Evolutionary conservation across 306 rosid genomes (phyloP).

Genomic region (Abrus pulchellus): DNA sequence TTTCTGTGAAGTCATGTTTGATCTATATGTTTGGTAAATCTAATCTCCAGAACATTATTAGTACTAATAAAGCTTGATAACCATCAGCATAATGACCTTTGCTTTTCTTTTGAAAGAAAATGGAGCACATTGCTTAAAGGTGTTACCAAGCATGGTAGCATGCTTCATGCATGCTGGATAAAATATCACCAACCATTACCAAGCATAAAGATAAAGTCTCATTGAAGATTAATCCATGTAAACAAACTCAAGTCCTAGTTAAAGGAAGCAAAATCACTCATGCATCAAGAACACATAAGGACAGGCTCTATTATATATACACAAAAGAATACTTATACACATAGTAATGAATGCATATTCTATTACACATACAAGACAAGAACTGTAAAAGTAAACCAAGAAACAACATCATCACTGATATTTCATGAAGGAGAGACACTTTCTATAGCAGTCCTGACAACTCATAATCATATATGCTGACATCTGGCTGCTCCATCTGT

Average conservation of each 20-base stretch:
- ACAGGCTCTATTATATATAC: neutral
- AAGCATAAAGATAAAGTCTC: neutral
- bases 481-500: conserved; percentile 51
- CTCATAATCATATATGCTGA: conserved; percentile 62
- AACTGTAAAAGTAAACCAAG: conserved; percentile 32
- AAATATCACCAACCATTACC: neutral
- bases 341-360: conserved; percentile 22
- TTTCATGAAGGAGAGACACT: conserved; percentile 10
- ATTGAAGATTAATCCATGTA: conserved; percentile 27
- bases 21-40: neutral
- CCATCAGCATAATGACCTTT: neutral
- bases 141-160: conserved; percentile 13
- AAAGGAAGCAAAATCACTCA: conserved; percentile 28
- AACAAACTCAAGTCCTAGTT: conserved; percentile 10
- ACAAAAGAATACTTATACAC: conserved; percentile 44
- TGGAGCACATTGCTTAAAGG: conserved; percentile 9
- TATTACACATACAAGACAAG: conserved; percentile 35
- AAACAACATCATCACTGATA: conserved; percentile 29
- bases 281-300: neutral
- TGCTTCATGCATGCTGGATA: conserved; percentile 20
- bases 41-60: neutral
- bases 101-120: neutral
- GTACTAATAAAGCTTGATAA: neutral
- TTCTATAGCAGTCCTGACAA: conserved; percentile 52
- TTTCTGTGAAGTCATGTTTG: neutral